These are phyloP conservation scores for Hymenoscyphus occultus DNA, from an alignment of 2,329 filamentous ascomycete genomes.

Conservation along the genomic window DNA sequence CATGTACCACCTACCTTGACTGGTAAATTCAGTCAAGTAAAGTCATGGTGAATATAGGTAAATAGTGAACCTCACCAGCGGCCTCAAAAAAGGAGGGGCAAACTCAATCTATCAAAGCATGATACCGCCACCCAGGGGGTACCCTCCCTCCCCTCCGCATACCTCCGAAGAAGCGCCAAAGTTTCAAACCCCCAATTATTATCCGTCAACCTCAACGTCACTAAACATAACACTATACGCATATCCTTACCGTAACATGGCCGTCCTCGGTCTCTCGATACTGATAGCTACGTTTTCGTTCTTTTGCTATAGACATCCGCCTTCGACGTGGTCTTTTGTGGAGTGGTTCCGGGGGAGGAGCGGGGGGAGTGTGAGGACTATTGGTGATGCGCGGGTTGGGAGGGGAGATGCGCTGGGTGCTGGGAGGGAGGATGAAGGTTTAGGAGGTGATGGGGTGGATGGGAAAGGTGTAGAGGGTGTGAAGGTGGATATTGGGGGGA, in stretches of 20 bases:
- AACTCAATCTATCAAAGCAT: too few species aligned
- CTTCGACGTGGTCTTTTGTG: constrained; percentile 46
- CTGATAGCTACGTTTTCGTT: constrained; percentile 59
- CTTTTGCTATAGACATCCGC: constrained; percentile 52
- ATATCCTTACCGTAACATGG: constrained; percentile 43
- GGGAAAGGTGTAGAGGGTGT: background rate
- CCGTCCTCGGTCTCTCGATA: constrained; percentile 58
- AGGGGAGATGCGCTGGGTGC: constrained; percentile 8
- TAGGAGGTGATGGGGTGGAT: too few species aligned
- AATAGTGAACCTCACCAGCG: too few species aligned
- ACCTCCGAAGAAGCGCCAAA: too few species aligned
- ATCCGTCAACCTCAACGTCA: background rate
- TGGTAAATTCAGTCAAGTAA: too few species aligned
- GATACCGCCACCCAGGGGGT: too few species aligned
- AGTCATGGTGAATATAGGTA: too few species aligned
- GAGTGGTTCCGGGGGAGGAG: constrained; percentile 28
- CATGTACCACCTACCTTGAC: too few species aligned
- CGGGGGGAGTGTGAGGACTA: constrained; percentile 13
- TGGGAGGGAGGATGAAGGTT: background rate
- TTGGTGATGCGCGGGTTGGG: constrained; percentile 3
- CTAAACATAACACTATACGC: background rate
- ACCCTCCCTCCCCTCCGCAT: too few species aligned
- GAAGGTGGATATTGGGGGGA: background rate
- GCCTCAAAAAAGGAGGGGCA: too few species aligned
- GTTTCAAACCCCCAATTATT: too few species aligned